A percentile compares a stretch with the other conserved stretches of the same genome.
These are phyloP conservation scores for Trichophyton benhamiae DNA, from an alignment of 2,329 filamentous ascomycete genomes.

Conservation along the genomic window DNA sequence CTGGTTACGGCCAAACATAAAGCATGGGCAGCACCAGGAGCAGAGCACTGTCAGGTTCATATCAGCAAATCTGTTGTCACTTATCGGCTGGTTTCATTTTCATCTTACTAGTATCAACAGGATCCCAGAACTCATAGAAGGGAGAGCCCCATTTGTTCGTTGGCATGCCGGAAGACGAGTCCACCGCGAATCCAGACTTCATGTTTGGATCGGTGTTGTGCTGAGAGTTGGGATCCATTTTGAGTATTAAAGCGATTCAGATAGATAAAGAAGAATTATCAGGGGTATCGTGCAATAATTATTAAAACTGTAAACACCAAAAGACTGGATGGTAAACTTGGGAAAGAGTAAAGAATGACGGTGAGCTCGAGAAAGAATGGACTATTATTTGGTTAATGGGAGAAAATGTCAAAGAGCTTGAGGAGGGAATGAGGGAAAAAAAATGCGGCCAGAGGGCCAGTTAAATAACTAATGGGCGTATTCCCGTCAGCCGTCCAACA, in stretches of 20 bases:
- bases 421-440: background rate
- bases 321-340: background rate
- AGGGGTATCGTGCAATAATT: background rate
- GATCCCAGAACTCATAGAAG: background rate
- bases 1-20: slow-evolving; percentile 2
- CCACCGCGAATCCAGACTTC: background rate
- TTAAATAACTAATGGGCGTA: background rate
- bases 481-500: background rate
- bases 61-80: background rate
- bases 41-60: slow-evolving; percentile 16
- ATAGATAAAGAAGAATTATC: background rate
- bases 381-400: background rate
- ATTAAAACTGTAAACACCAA: background rate
- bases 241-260: background rate
- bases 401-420: background rate
- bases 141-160: background rate
- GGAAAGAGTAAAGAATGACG: background rate
- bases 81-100: background rate
- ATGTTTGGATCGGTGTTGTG: background rate
- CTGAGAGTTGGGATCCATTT: background rate
- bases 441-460: background rate
- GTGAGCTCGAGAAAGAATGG: background rate
- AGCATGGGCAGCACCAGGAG: slow-evolving; percentile 18
- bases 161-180: background rate
- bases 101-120: background rate